phyloP scores from a whole-genome alignment of 2,329 filamentous ascomycete species.

The Amauroascus niger region DNA sequence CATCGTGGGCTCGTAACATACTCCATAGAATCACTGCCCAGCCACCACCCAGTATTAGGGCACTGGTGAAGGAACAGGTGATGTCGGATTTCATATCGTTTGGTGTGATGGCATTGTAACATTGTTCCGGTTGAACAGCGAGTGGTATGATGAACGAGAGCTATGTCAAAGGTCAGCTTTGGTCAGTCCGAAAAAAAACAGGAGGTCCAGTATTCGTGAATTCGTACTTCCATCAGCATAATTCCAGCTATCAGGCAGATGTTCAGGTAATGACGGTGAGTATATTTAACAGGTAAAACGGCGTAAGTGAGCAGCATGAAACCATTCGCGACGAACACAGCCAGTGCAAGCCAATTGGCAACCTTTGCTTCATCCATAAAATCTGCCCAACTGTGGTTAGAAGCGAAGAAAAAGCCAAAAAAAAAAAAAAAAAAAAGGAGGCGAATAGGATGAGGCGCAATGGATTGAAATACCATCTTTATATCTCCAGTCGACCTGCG shows the following conservation, averaged over 20 bases:
- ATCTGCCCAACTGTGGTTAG: slow-evolving; percentile 26
- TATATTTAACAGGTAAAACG: slow-evolving; percentile 75
- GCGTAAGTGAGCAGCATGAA: slow-evolving; percentile 74
- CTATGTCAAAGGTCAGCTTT: slow-evolving; percentile 40
- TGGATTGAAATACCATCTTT: slow-evolving; percentile 44
- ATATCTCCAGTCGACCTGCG: slow-evolving; percentile 67
- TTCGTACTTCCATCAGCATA: slow-evolving; percentile 69
- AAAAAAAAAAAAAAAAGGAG: slow-evolving; percentile 6
- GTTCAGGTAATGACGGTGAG: slow-evolving; percentile 84
- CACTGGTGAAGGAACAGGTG: slow-evolving; percentile 79
- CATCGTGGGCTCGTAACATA: slow-evolving; percentile 25
- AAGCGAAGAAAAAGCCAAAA: background rate
- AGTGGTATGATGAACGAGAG: slow-evolving; percentile 86
- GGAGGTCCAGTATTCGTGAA: too few relatives aligned
- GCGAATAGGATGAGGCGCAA: too few relatives aligned
- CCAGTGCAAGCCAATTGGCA: slow-evolving; percentile 76
- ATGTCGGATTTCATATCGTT: slow-evolving; percentile 77
- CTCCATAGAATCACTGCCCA: slow-evolving; percentile 78
- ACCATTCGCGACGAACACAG: slow-evolving; percentile 58
- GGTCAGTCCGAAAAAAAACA: too few relatives aligned
- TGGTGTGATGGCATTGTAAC: slow-evolving; percentile 81
- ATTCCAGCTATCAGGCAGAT: slow-evolving; percentile 72
- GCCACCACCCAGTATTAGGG: slow-evolving; percentile 76
- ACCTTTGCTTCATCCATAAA: slow-evolving; percentile 51
- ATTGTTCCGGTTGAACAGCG: slow-evolving; percentile 66